Evolutionary conservation across 2,329 filamentous ascomycete species (phyloP).

Genomic region (Penicillium hordei): DNA sequence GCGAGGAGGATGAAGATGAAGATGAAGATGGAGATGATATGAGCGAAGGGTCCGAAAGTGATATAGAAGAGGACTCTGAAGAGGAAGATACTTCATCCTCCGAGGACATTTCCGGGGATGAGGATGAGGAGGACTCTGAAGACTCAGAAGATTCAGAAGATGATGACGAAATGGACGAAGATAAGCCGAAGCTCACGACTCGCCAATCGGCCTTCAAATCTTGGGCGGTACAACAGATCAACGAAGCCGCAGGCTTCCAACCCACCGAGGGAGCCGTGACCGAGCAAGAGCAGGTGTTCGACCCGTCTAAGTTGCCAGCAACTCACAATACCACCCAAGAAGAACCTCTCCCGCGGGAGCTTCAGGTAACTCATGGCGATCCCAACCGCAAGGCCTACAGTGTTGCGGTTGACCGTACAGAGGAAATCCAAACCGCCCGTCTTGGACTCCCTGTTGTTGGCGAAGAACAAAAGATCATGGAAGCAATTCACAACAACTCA

Average conservation of each 20-base stretch:
- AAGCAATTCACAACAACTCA: constrained; percentile 89
- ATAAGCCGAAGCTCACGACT: constrained; percentile 30
- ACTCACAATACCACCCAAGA: constrained; percentile 40
- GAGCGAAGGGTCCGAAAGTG: constrained; percentile 27
- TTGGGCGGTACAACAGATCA: constrained; percentile 85
- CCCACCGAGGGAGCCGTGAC: constrained; percentile 44
- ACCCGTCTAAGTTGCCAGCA: constrained; percentile 34
- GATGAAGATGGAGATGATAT: constrained; percentile 24
- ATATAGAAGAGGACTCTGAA: constrained; percentile 33
- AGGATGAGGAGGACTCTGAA: constrained; percentile 23
- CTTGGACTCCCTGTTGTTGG: constrained; percentile 84
- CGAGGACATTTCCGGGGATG: constrained; percentile 7
- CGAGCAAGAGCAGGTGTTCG: constrained; percentile 35
- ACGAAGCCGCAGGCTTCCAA: constrained; percentile 72
- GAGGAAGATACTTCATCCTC: constrained; percentile 20
- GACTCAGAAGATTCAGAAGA: constrained; percentile 23
- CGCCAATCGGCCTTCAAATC: constrained; percentile 76
- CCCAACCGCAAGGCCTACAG: constrained; percentile 70
- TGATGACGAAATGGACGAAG: constrained; percentile 22
- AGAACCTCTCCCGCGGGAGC: constrained; percentile 42
- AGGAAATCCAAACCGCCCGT: constrained; percentile 75
- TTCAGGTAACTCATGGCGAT: constrained; percentile 41
- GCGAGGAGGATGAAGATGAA: constrained; percentile 40
- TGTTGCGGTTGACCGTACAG: constrained; percentile 67
- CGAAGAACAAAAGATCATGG: constrained; percentile 97